Evolutionary conservation across 768 basidiomycete species (phyloP).

Genomic region (Lactarius evosmus): DNA sequence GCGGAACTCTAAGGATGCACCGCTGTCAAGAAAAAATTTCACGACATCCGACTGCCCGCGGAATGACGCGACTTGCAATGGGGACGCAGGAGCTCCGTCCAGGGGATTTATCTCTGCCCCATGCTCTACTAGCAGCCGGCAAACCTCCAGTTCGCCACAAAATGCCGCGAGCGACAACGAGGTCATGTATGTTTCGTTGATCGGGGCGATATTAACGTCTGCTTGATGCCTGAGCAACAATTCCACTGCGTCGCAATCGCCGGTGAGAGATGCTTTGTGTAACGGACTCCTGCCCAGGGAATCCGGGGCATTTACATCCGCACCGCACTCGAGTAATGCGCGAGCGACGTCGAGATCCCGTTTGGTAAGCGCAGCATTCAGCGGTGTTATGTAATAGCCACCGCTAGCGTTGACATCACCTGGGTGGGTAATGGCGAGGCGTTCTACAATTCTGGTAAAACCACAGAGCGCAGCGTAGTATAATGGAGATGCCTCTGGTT

Average conservation of each 20-base stretch:
- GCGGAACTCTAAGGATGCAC: neutral
- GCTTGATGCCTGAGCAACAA: neutral
- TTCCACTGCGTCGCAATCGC: neutral
- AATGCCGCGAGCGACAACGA: neutral
- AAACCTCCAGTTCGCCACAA: neutral
- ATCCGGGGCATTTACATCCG: neutral
- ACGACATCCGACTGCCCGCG: neutral
- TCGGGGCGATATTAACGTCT: neutral
- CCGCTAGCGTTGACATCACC: neutral
- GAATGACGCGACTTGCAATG: neutral
- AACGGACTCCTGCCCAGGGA: neutral
- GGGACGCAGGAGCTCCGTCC: neutral
- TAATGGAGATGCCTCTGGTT: neutral
- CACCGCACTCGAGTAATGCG: neutral
- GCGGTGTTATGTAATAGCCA: neutral
- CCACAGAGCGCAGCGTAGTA: conserved; percentile 13
- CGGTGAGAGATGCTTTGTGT: neutral
- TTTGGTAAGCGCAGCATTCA: neutral
- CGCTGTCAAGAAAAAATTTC: neutral
- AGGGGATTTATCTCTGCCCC: neutral
- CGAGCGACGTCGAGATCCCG: neutral
- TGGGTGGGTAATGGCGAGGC: neutral
- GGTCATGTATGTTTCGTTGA: neutral
- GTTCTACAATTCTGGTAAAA: neutral
- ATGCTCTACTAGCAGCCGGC: neutral